Evolutionary conservation across 148 eudicot genomes (phyloP), one percentile per base, ranked within the genome.

Genomic region (Tetragonia tetragonoides): DNA sequence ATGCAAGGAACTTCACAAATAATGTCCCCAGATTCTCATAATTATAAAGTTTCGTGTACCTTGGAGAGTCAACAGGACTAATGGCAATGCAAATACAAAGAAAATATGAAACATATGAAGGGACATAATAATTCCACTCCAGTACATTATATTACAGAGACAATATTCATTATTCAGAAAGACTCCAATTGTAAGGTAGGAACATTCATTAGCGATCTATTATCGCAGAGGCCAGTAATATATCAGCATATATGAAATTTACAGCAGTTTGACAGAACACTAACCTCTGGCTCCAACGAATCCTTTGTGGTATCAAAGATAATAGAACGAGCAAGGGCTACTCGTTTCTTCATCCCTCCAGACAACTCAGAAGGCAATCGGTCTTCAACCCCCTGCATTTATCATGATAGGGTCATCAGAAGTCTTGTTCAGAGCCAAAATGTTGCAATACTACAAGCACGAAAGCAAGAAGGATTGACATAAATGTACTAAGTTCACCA

Each of bases 261-360:
- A 47, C 34, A 68, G 41, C 3, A 39, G 59, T 39, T 21, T 47
- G 61, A 62, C 34, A 73, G 40, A 64, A 71, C 34, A 61, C 84
- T 76, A 83, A 94, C 98, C 97, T 94, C 98, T 41, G 95, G 93
- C 84, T 92, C 98, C 47, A 86, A 83, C 42, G 87, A 74, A 65
- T 89, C 87, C 84, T 85, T 94, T 74, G 97, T 85, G 79, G 90
- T 86, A 79, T 94, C 98, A 81, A 85, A 89, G 75, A 94, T 89
- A 56, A 94, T 87, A 24, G 98, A 92, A 37, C 98, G 95, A 39
- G 98, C 98, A 53, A 94, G 68, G 41, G 97, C 98, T 83, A 94
- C 97, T 77, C 98, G 87, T 82, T 94, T 94, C 81, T 92, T 94
- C 98, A 94, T 94, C 71, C 98, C 98, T 39, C 98, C 98, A 47